Base-by-base conservation (phyloP, 306 rosid genomes). In the Rosa lucieae region DNA sequence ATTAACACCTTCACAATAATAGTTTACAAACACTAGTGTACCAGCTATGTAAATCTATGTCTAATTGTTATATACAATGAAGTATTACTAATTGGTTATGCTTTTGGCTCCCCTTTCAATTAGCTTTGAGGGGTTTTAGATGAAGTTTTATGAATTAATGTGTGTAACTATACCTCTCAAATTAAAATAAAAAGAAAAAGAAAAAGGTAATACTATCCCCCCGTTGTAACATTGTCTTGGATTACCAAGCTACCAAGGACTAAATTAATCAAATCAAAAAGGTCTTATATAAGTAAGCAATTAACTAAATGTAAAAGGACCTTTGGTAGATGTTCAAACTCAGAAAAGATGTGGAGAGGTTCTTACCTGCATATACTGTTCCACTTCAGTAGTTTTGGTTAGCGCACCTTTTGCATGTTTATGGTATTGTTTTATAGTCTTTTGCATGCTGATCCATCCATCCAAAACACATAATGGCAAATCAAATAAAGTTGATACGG, bases 291-390 rank as follows among this genome's bases (percentile, higher is more conserved):
- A 23, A 10, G 65, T 26, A n/a, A 56, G 67, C 8, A n/a, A n/a
- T 59, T 5, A 23, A 59, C 15, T 29, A 62, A 26, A 62, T 29
- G 6, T 8, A 2, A 29, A 78, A 43, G 35, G n/a, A 55, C 40
- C 37, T 53, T 48, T 43, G 15, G 49, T n/a, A 40, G 43, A 77
- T 63, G 73, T 23, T 26, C 23, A 42, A 48, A 75, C 15, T 53
- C 78, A 81, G 68, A 66, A 78, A 21, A 12, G 6, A 69, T 21
- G 23, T 11, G 39, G 32, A 76, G 48, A 73, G 47, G 8, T 56
- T 65, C 82, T 70, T 75, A 93, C 97, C 97, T 91, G 89, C 75
- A 76, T 63, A 29, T 69, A 44, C 32, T 67, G 63, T 79, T 91
- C 88, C 8, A 39, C 82, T 72, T 78, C 88, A 35, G 40, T 15